Conservation (phyloP, 345 rosid genomes). For the Eucalyptus cloeziana region DNA sequence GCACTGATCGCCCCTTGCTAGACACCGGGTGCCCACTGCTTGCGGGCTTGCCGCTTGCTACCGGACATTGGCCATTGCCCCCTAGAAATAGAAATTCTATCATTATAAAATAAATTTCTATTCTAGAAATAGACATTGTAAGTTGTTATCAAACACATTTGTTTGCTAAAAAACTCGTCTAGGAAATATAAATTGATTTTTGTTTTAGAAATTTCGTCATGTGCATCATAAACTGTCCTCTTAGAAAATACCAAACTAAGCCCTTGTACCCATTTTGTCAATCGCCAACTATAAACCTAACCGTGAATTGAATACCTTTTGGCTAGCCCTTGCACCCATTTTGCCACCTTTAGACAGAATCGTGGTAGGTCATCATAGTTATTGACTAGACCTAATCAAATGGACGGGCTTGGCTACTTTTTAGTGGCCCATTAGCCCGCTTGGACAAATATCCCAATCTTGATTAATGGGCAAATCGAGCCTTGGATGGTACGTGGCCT, state of each 20-base stretch:
- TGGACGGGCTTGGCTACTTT: neutral
- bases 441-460: neutral
- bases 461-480: neutral
- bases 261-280: too few species aligned
- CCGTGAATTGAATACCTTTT: neutral
- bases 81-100: too few species aligned
- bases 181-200: too few species aligned
- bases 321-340: neutral
- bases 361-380: neutral
- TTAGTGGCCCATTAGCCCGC: neutral
- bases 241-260: neutral
- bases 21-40: too few species aligned
- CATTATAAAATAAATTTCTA: too few species aligned
- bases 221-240: accelerated
- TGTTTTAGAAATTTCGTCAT: too few species aligned
- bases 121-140: too few species aligned
- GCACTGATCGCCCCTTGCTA: too few species aligned
- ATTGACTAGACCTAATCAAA: neutral
- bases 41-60: too few species aligned
- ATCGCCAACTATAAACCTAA: neutral
- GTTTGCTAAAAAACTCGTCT: accelerated
- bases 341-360: neutral
- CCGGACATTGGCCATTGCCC: too few species aligned
- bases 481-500: neutral
- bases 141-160: accelerated